A percentile compares a stretch with the other conserved stretches of the same genome.
Conservation (phyloP, 192 early-diverging fungal species). For the Chytriomyces sp. region DNA sequence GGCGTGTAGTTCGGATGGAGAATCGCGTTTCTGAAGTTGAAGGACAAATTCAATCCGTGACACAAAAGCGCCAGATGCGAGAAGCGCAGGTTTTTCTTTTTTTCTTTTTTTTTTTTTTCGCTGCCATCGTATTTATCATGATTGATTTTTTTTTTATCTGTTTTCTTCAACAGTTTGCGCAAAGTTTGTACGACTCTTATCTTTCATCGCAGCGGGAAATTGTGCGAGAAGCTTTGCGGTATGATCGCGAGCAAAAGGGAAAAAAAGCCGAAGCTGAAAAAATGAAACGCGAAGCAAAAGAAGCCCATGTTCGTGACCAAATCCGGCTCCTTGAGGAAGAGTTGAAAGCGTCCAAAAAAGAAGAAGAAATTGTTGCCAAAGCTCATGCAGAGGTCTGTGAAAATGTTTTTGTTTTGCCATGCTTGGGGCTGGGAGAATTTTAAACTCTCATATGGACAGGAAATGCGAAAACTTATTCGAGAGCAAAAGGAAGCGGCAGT, state of each 20-base stretch:
- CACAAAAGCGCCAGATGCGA: background rate
- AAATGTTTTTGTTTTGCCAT: background rate
- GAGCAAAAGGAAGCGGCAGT: slow-evolving; percentile 20
- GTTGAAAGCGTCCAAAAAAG: background rate
- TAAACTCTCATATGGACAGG: slow-evolving; percentile 6
- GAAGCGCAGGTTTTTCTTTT: slow-evolving; percentile 13
- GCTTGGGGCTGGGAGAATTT: background rate
- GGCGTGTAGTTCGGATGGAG: slow-evolving; percentile 29
- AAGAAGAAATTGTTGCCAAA: slow-evolving; percentile 23
- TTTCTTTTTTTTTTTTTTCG: background rate
- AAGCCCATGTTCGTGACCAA: slow-evolving; percentile 16
- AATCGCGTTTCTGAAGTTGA: slow-evolving; percentile 6
- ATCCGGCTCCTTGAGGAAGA: slow-evolving; percentile 24
- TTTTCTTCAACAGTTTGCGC: background rate
- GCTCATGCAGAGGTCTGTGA: slow-evolving; percentile 30
- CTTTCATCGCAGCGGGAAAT: slow-evolving; percentile 19
- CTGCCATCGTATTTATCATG: too few relatives aligned
- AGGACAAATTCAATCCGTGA: background rate
- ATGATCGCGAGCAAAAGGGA: background rate
- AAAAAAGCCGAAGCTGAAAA: slow-evolving; percentile 17
- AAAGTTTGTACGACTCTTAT: slow-evolving; percentile 17
- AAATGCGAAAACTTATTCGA: slow-evolving; percentile 25
- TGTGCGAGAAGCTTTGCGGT: background rate
- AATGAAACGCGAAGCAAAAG: slow-evolving; percentile 10
- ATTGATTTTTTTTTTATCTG: too few relatives aligned